Evolutionary conservation across 352 stramenopile genomes (phyloP).

Genomic region (Phytopythium aichiense): DNA sequence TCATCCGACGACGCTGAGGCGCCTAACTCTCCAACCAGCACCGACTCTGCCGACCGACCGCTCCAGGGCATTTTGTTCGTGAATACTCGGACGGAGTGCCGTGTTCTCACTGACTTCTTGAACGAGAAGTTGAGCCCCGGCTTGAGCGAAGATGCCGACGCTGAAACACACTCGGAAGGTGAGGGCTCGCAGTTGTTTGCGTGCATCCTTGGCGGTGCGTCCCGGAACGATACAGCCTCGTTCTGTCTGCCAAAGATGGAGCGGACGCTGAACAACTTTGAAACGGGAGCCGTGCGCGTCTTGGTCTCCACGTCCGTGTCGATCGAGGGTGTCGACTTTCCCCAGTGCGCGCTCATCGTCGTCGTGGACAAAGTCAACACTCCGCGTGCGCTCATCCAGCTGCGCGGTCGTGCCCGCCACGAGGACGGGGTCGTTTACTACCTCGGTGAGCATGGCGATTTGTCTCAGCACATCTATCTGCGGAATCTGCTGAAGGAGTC

Average conservation of each 20-base stretch:
- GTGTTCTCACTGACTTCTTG: slow-evolving; percentile 72
- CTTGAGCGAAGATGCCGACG: slow-evolving; percentile 12
- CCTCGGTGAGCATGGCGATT: slow-evolving; percentile 47
- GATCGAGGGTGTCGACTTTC: slow-evolving; percentile 77
- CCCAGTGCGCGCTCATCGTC: slow-evolving; percentile 62
- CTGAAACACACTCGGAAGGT: slow-evolving; percentile 13
- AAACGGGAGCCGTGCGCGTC: slow-evolving; percentile 45
- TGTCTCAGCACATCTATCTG: slow-evolving; percentile 43
- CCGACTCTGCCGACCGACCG: neutral
- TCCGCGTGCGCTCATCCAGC: slow-evolving; percentile 64
- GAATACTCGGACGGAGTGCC: slow-evolving; percentile 74
- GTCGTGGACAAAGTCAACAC: slow-evolving; percentile 52
- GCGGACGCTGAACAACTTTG: slow-evolving; percentile 47
- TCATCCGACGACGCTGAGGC: neutral
- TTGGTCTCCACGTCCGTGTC: slow-evolving; percentile 79
- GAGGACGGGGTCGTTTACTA: slow-evolving; percentile 78
- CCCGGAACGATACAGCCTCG: slow-evolving; percentile 48
- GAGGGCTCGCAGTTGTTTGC: slow-evolving; percentile 29
- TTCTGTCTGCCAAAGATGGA: slow-evolving; percentile 59
- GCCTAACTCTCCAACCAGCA: neutral
- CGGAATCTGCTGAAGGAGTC: slow-evolving; percentile 37
- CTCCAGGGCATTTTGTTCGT: slow-evolving; percentile 86
- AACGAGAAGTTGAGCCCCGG: slow-evolving; percentile 49
- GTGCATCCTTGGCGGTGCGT: slow-evolving; percentile 59
- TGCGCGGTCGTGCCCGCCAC: slow-evolving; percentile 69